Conservation (phyloP, 306 rosid species). For the Elaeagnus macrophylla region DNA sequence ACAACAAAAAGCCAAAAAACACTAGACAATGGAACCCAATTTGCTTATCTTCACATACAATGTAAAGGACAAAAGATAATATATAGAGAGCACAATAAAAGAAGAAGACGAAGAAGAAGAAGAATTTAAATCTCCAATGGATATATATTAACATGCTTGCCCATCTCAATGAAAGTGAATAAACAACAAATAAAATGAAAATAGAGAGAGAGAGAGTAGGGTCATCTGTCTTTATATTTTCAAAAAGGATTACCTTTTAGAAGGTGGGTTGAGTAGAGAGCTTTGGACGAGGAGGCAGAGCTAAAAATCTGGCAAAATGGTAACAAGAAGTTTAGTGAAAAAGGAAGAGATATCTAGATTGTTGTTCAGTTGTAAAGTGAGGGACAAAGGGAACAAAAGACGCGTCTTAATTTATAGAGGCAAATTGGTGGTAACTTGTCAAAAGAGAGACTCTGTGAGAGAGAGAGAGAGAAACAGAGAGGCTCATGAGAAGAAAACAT, state of each 20-base stretch:
- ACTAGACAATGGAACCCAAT: slow-evolving; percentile 14
- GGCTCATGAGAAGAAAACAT: slow-evolving; percentile 47
- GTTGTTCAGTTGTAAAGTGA: slow-evolving; percentile 24
- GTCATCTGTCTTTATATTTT: slow-evolving; percentile 27
- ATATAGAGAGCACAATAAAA: too few relatives aligned
- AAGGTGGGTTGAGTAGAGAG: slow-evolving; percentile 21
- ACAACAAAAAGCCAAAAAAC: slow-evolving; percentile 13
- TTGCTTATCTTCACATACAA: background rate
- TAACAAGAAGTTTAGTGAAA: slow-evolving; percentile 11
- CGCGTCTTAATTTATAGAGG: slow-evolving; percentile 64
- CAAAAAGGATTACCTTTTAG: slow-evolving; percentile 68
- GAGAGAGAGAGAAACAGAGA: slow-evolving; percentile 12
- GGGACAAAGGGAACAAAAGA: slow-evolving; percentile 47
- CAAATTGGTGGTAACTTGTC: slow-evolving; percentile 14
- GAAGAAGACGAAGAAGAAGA: too few relatives aligned
- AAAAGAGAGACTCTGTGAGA: background rate
- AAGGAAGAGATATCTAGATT: slow-evolving; percentile 1
- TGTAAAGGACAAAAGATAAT: too few relatives aligned
- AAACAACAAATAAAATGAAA: slow-evolving; percentile 4
- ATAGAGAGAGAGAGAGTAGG: slow-evolving; percentile 19
- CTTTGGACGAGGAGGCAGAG: slow-evolving; percentile 24
- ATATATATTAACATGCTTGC: slow-evolving; percentile 23
- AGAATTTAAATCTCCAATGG: slow-evolving; percentile 11
- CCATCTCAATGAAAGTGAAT: slow-evolving; percentile 36
- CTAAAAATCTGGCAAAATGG: slow-evolving; percentile 13